These are phyloP conservation scores for Apiospora kogelbergensis DNA, from an alignment of 2,329 filamentous ascomycete genomes.

Conservation along the genomic window DNA sequence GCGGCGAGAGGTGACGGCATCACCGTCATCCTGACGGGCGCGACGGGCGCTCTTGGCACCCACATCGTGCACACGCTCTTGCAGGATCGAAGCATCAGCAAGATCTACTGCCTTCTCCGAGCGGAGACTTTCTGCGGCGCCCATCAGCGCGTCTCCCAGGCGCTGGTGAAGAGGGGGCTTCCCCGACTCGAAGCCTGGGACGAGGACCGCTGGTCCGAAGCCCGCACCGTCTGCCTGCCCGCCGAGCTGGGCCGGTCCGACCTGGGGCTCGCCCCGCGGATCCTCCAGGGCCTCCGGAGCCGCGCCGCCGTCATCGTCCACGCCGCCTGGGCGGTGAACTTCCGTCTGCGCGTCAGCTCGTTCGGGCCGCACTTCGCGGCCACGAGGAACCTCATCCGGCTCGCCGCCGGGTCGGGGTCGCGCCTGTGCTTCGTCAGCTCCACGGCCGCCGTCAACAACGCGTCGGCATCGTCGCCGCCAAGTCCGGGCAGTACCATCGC, in stretches of 20 bases:
- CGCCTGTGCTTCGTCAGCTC: constrained; percentile 28
- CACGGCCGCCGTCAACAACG: constrained; percentile 18
- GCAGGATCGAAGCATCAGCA: constrained; percentile 33
- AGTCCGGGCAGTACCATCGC: constrained; percentile 30
- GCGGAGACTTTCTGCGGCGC: constrained; percentile 42
- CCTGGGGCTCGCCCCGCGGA: constrained; percentile 45
- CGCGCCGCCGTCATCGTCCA: constrained; percentile 57
- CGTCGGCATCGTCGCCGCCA: constrained; percentile 4
- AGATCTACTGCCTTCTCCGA: constrained; percentile 58
- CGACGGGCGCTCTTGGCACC: constrained; percentile 40
- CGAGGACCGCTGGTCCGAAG: constrained; percentile 24
- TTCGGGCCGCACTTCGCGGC: constrained; percentile 55
- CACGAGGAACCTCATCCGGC: constrained; percentile 47
- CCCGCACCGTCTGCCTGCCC: constrained; percentile 47
- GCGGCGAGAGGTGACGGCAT: background rate
- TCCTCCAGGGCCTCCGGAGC: constrained; percentile 40
- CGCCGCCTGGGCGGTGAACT: constrained; percentile 66
- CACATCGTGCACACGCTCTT: constrained; percentile 49
- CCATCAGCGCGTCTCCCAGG: constrained; percentile 41
- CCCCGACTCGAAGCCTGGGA: constrained; percentile 10
- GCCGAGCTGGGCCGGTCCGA: constrained; percentile 44
- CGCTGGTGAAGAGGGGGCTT: constrained; percentile 34
- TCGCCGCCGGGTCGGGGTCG: constrained; percentile 30
- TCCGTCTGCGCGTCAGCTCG: constrained; percentile 53
- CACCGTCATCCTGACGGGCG: constrained; percentile 27